Base-by-base conservation (phyloP, 352 stramenopile species). In the Phytophthora hibernalis region DNA sequence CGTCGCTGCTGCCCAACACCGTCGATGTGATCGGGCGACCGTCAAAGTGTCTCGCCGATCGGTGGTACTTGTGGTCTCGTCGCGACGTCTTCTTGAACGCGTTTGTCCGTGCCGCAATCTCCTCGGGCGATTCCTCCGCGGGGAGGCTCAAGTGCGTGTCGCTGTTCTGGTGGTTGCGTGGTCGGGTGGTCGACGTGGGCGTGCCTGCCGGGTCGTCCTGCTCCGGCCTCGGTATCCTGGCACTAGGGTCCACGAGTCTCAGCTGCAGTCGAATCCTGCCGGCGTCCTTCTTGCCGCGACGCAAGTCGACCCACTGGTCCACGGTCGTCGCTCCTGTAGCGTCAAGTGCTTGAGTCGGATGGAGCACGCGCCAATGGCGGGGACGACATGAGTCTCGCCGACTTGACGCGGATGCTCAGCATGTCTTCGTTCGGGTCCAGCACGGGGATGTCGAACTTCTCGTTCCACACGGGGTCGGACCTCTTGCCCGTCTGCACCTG, bases 401-500 rank as follows among this genome's bases (percentile, higher is more conserved):
- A 87, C 74, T 92, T 92, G 54, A 93, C 76, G 40, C 85, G 85
- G 55, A 93, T 80, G 44, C 73, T 90, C 57, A 93, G 69, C 54
- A 90, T 58, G 43, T 91, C 83, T 49, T 65, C 50, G 5, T 55
- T 52, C 15, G 74, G 48, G 54, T 92, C 77, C 11, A 79, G 45
- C 3, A 87, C 70, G 2, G 80, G 69, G 40, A 92, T 80, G 48
- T 91, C 85, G 51, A 92, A 92, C 59, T 87, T 91, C 50, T 93
- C 85, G 62, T 93, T 91, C 85, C 85, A 93, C 10, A 89, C 70
- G 3, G 80, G 78, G 49, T 79, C 82, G 7, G 67, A 45, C 21
- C 68, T 68, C 24, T 71, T 77, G 13, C 69, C 80, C 51, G 91
- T 91, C 48, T 90, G 82, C 44, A 87, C 74, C 37, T 83, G 63